A percentile compares a stretch with the other conserved stretches of the same genome.
Evolutionary conservation across 805 yeast genomes (phyloP).

Genomic region (Lipomyces chichibuensis): DNA sequence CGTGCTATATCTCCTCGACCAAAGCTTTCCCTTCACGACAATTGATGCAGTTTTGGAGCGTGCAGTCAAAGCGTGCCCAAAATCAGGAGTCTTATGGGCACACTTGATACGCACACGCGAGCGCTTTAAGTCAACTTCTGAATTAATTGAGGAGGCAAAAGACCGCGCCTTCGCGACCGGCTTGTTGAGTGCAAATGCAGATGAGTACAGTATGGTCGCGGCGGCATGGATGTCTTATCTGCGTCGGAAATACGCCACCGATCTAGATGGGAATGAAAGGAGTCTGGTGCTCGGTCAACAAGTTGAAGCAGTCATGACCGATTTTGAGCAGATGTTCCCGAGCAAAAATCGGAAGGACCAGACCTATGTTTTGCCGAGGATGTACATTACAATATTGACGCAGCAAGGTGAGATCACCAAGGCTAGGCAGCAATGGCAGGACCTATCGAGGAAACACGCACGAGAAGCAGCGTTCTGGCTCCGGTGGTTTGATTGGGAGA

Average conservation of each 20-base stretch:
- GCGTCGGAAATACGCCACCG: constrained; percentile 12
- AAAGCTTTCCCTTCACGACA: constrained; percentile 4
- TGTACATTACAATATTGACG: constrained; percentile 19
- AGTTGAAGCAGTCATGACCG: background rate
- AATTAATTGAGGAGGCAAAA: constrained; percentile 14
- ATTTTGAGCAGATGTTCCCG: constrained; percentile 4
- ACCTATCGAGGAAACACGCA: constrained; percentile 41
- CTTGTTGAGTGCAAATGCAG: constrained; percentile 14
- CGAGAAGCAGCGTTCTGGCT: constrained; percentile 56
- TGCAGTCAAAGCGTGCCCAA: constrained; percentile 38
- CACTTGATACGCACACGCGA: constrained; percentile 31
- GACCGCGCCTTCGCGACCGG: constrained; percentile 24
- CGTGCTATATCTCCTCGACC: constrained; percentile 36
- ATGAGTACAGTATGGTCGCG: constrained; percentile 19
- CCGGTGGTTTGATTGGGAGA: constrained; percentile 49
- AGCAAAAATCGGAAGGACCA: constrained; percentile 8
- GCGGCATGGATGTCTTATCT: constrained; percentile 26
- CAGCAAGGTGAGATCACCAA: constrained; percentile 6
- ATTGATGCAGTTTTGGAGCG: constrained; percentile 29
- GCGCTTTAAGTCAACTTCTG: constrained; percentile 10
- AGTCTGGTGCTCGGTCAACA: background rate
- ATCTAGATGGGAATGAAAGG: background rate
- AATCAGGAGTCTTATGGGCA: constrained; percentile 40
- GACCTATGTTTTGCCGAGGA: constrained; percentile 16
- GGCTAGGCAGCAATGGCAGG: constrained; percentile 32